Conservation (phyloP, 345 rosid genomes). For the Leavenworthia alabamica region DNA sequence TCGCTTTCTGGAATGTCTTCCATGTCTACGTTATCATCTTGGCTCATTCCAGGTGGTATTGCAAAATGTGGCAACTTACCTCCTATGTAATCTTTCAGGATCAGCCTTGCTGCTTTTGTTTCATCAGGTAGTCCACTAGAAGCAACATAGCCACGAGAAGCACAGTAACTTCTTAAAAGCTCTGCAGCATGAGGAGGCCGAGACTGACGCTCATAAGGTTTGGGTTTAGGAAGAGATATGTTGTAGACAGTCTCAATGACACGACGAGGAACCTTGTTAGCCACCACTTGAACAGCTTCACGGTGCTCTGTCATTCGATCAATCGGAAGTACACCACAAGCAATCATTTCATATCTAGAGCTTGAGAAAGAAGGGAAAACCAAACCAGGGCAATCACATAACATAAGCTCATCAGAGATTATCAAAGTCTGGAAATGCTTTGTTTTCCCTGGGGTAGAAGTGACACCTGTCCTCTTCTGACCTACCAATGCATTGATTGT, state of each 20-base stretch:
- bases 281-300: conserved; percentile 82
- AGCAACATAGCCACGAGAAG: conserved; percentile 84
- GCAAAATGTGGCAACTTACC: conserved; percentile 77
- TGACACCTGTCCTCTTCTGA: conserved; percentile 92
- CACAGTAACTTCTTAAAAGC: conserved; percentile 63
- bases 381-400: conserved; percentile 93
- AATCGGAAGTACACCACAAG: conserved; percentile 90
- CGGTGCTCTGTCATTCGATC: conserved; percentile 90
- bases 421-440: conserved; percentile 93
- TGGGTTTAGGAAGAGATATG: conserved; percentile 75
- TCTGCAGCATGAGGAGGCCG: conserved; percentile 84
- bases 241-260: conserved; percentile 68
- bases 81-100: conserved; percentile 77
- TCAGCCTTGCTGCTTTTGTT: conserved; percentile 78
- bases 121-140: conserved; percentile 97
- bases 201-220: conserved; percentile 76
- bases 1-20: conserved; percentile 11
- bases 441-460: conserved; percentile 95
- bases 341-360: conserved; percentile 88
- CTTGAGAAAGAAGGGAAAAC: conserved; percentile 93
- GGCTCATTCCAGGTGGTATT: conserved; percentile 61
- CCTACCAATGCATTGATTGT: conserved; percentile 94
- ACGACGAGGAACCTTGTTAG: conserved; percentile 67
- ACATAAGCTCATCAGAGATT: conserved; percentile 69
- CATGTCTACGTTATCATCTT: conserved; percentile 28